Percentiles rank a stretch among this genome's conserved stretches.
phyloP scores from a whole-genome alignment of 345 rosid genomes.

The Stellera chamaejasme region DNA sequence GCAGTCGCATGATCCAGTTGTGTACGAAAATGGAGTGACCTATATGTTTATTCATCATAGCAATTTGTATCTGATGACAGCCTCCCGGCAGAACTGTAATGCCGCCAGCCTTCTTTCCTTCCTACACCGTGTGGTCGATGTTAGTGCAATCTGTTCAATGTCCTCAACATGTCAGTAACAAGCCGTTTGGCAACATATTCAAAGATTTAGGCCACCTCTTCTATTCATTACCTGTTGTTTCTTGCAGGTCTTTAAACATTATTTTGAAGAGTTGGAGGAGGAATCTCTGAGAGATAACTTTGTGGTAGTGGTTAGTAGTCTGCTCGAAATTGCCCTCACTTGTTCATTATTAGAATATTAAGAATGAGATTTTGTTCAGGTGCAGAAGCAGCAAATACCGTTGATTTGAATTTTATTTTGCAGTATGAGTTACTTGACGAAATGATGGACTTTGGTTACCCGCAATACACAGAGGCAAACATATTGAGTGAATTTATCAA shows the following conservation, averaged over 20 bases:
- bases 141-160: conserved; percentile 27
- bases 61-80: conserved; percentile 85
- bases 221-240: background rate
- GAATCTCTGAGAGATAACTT: conserved; percentile 97
- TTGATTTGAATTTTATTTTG: conserved; percentile 16
- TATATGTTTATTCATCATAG: conserved; percentile 95
- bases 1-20: conserved; percentile 97
- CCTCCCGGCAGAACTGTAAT: conserved; percentile 91
- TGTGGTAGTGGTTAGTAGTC: conserved; percentile 81
- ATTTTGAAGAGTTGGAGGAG: conserved; percentile 94
- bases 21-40: conserved; percentile 83
- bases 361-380: no score
- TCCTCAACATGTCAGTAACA: background rate
- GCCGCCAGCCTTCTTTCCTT: conserved; percentile 90
- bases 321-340: background rate
- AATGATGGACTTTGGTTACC: conserved; percentile 98
- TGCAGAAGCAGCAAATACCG: background rate
- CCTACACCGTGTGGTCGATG: conserved; percentile 90
- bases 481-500: conserved; percentile 93
- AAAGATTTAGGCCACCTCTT: background rate
- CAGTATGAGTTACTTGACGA: conserved; percentile 98
- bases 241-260: conserved; percentile 86
- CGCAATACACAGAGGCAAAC: conserved; percentile 89
- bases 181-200: background rate
- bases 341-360: no score